These are phyloP conservation scores for Yarrowia bubula DNA, from an alignment of 805 yeast species.

Conservation along the genomic window DNA sequence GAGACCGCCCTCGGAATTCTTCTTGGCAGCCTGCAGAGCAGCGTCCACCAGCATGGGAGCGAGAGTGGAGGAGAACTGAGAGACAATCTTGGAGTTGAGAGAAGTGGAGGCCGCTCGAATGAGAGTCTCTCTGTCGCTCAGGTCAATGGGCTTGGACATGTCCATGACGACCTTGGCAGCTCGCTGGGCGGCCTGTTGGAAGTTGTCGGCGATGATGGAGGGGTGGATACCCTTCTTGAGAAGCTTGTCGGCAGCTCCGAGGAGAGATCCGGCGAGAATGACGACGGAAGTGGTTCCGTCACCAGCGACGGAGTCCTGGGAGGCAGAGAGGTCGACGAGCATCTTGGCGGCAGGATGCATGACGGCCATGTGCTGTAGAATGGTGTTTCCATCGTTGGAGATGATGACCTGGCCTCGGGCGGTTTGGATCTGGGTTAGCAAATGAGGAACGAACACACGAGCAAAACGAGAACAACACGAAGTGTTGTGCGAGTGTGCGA, in stretches of 20 bases:
- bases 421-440: constrained; percentile 53
- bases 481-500: neutral
- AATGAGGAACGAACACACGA: too few relatives aligned
- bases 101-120: constrained; percentile 94
- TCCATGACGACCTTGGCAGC: constrained; percentile 78
- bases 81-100: constrained; percentile 88
- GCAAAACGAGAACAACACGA: neutral
- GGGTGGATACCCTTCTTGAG: constrained; percentile 91
- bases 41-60: constrained; percentile 96
- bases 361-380: constrained; percentile 95
- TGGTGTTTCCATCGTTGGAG: constrained; percentile 98
- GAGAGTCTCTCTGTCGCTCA: constrained; percentile 76
- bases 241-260: constrained; percentile 92
- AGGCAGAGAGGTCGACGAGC: constrained; percentile 96
- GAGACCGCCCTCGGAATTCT: constrained; percentile 61
- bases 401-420: constrained; percentile 88
- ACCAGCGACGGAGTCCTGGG: constrained; percentile 99
- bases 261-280: constrained; percentile 86
- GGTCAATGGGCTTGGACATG: constrained; percentile 79
- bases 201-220: constrained; percentile 87
- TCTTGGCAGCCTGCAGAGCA: constrained; percentile 72
- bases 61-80: constrained; percentile 80
- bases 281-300: constrained; percentile 99
- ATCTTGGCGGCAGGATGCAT: constrained; percentile 98
- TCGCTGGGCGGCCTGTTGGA: constrained; percentile 82